Evolutionary conservation across 106 monocot genomes (phyloP).

Genomic region (Allium cepa): DNA sequence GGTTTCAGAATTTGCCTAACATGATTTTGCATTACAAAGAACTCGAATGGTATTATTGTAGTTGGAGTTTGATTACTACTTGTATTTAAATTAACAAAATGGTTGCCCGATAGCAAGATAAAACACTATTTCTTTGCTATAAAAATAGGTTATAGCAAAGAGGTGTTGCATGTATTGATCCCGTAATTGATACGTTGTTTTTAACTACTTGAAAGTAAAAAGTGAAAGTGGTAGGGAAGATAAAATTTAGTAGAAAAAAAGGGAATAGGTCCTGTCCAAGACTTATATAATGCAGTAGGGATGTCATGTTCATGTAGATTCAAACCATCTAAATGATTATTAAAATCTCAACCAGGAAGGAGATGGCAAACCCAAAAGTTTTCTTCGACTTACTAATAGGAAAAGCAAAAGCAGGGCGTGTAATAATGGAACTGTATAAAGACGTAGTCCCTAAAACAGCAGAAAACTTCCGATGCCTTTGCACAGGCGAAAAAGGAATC

Average conservation of each 20-base stretch:
- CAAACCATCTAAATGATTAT: no score
- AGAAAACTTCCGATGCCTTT: slow-evolving; percentile 83
- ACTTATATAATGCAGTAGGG: background rate
- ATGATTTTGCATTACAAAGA: background rate
- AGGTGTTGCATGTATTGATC: no score
- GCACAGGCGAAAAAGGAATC: slow-evolving; percentile 86
- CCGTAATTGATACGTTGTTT: no score
- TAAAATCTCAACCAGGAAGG: background rate
- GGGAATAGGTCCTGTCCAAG: background rate
- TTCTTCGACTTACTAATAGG: slow-evolving; percentile 85
- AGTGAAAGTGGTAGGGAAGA: no score
- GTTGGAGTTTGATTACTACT: background rate
- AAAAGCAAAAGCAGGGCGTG: slow-evolving; percentile 54
- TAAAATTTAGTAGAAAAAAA: no score
- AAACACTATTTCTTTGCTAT: no score
- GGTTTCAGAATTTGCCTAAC: background rate
- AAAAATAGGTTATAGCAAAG: no score
- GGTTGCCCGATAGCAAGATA: no score
- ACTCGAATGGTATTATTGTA: background rate
- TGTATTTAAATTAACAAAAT: background rate
- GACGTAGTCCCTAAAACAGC: slow-evolving; percentile 74
- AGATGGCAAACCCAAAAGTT: slow-evolving; percentile 72
- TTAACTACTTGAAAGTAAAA: no score
- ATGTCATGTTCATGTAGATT: background rate
- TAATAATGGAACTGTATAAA: slow-evolving; percentile 70